A percentile compares a stretch with the other conserved stretches of the same genome.
Evolutionary conservation across 306 rosid species (phyloP).

Genomic region (Sphenostylis stenocarpa): DNA sequence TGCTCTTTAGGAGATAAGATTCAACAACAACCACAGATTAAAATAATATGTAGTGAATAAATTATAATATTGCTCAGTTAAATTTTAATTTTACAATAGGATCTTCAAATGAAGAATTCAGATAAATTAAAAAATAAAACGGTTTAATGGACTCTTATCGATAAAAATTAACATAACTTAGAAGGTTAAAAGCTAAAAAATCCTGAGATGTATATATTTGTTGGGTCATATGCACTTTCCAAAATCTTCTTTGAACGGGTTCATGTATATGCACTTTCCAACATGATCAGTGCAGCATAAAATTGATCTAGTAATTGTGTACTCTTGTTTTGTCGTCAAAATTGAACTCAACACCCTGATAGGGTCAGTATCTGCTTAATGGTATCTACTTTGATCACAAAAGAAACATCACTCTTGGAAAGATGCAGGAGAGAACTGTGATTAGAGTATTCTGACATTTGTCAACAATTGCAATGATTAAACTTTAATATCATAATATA

Average conservation of each 20-base stretch:
- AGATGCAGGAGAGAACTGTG: background rate
- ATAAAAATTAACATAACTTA: no score
- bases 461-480: background rate
- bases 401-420: background rate
- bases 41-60: no score
- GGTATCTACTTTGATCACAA: background rate
- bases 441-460: background rate
- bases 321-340: background rate
- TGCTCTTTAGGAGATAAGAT: no score
- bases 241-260: background rate
- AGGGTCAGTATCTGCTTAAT: background rate
- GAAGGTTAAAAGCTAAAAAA: no score
- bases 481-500: background rate
- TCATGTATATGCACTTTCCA: background rate
- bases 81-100: background rate
- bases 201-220: background rate
- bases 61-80: no score
- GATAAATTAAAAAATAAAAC: no score
- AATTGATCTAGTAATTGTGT: background rate
- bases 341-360: background rate
- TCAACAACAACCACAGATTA: no score
- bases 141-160: no score
- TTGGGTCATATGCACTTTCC: background rate
- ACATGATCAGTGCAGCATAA: background rate
- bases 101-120: no score